Evolutionary conservation across 306 rosid species (phyloP).

Genomic region (Sphenostylis stenocarpa): DNA sequence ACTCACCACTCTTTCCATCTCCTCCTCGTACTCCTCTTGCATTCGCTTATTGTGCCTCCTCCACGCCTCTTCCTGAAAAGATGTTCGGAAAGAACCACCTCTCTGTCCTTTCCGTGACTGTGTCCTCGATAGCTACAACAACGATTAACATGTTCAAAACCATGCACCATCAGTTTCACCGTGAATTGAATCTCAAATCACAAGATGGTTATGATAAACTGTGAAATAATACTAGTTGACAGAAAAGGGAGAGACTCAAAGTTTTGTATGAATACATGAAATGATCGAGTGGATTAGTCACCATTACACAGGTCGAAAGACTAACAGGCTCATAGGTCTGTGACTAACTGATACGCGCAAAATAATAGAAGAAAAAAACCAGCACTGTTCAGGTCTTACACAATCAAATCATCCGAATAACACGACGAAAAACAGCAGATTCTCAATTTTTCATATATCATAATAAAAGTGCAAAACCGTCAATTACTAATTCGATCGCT

Average conservation of each 20-base stretch:
- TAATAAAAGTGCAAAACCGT: background rate
- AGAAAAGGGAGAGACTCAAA: background rate
- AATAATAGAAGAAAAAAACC: background rate
- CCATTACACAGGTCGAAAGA: background rate
- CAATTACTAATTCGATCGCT: background rate
- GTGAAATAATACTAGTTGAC: background rate
- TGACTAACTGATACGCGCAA: background rate
- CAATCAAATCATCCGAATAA: slow-evolving; percentile 6
- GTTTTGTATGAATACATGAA: background rate
- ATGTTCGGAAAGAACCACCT: slow-evolving; percentile 59
- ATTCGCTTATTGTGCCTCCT: slow-evolving; percentile 74
- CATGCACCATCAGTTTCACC: slow-evolving; percentile 40
- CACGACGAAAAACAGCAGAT: background rate
- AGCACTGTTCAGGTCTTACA: background rate
- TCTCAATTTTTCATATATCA: background rate
- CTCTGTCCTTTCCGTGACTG: slow-evolving; percentile 61
- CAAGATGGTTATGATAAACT: background rate
- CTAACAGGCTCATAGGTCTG: background rate
- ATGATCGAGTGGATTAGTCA: too few relatives aligned
- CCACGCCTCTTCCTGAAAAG: slow-evolving; percentile 94
- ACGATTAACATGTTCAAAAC: slow-evolving; percentile 28
- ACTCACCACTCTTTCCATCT: slow-evolving; percentile 94
- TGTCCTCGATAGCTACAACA: slow-evolving; percentile 61
- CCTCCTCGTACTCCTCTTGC: slow-evolving; percentile 97
- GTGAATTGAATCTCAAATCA: background rate